These are phyloP conservation scores for Diaporthe sp. DNA, from an alignment of 2,329 filamentous ascomycete genomes.

Conservation along the genomic window DNA sequence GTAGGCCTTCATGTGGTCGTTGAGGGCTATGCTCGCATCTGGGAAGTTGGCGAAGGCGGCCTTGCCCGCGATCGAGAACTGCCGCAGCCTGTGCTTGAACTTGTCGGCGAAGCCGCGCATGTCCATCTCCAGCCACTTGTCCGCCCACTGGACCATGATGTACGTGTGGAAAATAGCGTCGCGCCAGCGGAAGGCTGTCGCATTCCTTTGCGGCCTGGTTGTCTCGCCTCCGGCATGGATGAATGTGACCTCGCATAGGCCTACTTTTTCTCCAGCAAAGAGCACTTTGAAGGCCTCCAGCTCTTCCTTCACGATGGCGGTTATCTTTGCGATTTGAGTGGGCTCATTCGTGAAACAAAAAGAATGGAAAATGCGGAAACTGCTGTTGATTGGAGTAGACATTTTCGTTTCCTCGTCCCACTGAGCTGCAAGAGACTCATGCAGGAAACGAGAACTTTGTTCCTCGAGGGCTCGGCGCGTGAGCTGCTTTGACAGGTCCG, in stretches of 20 bases:
- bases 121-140: conserved; percentile 46
- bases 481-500: conserved; percentile 23
- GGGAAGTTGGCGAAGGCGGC: conserved; percentile 47
- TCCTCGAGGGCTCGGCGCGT: conserved; percentile 22
- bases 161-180: conserved; percentile 42
- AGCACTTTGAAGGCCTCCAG: conserved; percentile 36
- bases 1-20: conserved; percentile 43
- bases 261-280: conserved; percentile 36
- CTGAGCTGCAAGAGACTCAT: conserved; percentile 31
- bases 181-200: conserved; percentile 47
- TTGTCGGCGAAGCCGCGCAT: conserved; percentile 39
- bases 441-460: conserved; percentile 30
- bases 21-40: conserved; percentile 25
- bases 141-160: conserved; percentile 44
- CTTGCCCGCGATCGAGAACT: conserved; percentile 36
- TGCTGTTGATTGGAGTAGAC: conserved; percentile 35
- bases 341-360: conserved; percentile 69
- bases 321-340: conserved; percentile 51
- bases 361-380: conserved; percentile 44
- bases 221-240: conserved; percentile 43
- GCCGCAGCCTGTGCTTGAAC: conserved; percentile 39
- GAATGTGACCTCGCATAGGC: conserved; percentile 39
- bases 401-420: conserved; percentile 33
- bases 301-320: conserved; percentile 30
- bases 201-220: neutral